Base-by-base conservation (phyloP, 2,329 filamentous ascomycete species). In the Diaporthe helianthi region DNA sequence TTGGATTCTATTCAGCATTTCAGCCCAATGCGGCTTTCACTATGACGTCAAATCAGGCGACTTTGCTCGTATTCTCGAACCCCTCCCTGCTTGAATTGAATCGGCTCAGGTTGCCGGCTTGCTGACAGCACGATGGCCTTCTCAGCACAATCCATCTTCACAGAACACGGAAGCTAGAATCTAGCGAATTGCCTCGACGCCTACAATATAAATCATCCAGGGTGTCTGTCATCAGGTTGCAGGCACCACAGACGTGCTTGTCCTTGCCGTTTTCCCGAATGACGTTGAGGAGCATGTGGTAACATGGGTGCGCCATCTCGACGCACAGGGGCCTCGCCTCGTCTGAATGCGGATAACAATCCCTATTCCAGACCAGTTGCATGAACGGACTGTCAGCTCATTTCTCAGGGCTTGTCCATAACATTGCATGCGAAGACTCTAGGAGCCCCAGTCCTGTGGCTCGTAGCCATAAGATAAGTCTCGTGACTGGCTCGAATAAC, bases 281-380 rank as follows among this genome's bases (percentile, higher is more conserved):
- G 85, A 90, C 89, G 72, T 86, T 85, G 74, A 94, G 93, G 81
- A 92, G 94, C 76, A 95, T 94, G 76, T 88, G 77, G 75, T 94
- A 1, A 92, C 92, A 77, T 92, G 84, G 17, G n/a, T 92, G 83
- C 2, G 89, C 93, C 72, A 97, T 96, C 67, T 89, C 88, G 19
- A 97, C 91, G 51, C 91, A 88, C 77, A 94, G 92, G 2, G 85
- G 86, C 1, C 93, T 97, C 17, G 97, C 90, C 74, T 97, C 94
- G 44, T 94, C 94, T 97, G 83, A 71, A 97, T 91, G 65, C 93
- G 87, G 73, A 96, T 92, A 17, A 87, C 93, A 71, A 97, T 89
- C 64, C 81, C 86, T 7, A 31, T 49, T 13, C 92, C 92, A 4
- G 44, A 22, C n/a, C n/a, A 47, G n/a, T 12, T 47, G 44, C n/a